Base-by-base conservation (phyloP, 1,284 basidiomycete species). In the Irpex lacteus region DNA sequence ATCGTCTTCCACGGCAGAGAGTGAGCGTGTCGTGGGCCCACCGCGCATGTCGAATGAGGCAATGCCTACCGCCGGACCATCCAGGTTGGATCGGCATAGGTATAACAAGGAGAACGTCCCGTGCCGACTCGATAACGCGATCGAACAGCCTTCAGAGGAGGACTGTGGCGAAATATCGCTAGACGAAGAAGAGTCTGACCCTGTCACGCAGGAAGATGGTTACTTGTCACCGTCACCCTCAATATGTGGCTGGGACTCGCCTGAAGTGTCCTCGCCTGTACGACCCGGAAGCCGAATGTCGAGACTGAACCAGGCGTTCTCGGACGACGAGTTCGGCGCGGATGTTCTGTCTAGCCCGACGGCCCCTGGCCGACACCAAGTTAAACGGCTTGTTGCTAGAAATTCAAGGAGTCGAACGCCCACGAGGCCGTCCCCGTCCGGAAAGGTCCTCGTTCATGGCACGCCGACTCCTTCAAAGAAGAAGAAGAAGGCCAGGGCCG, bases 141-240 rank as follows among this genome's bases (percentile, higher is more conserved):
- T 56, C 54, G 54, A 56, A 36, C 54, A 34, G 34, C 54, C 34
- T 56, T 34, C 54, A 56, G 72, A 74, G 6, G 65, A 63, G 60
- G 66, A 65, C 9, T 70, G 69, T 53, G 69, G 58, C n/a, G 67
- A 67, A 44, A 62, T 50, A 62, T 15, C 67, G 63, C 72, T 73
- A 50, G 70, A 76, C 37, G 75, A 79, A 59, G 70, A 71, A 37
- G 74, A 78, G 63, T 11, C 13, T 56, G 78, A 81, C 60, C 71
- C 67, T 19, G 86, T 91, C 40, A 78, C 80, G 70, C 91, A 91
- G 75, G 91, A 92, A 71, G 90, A 90, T 68, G 90, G 91, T 44
- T 92, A 92, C 74, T 78, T 88, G 63, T 91, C 90, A 18, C 90
- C 89, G 18, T 79, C 84, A 13, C 78, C 82, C 63, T 85, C 85